Evolutionary conservation across 352 stramenopile species (phyloP), one percentile per base, ranked within the genome.

Genomic region (Globisporangium acanthophoron): DNA sequence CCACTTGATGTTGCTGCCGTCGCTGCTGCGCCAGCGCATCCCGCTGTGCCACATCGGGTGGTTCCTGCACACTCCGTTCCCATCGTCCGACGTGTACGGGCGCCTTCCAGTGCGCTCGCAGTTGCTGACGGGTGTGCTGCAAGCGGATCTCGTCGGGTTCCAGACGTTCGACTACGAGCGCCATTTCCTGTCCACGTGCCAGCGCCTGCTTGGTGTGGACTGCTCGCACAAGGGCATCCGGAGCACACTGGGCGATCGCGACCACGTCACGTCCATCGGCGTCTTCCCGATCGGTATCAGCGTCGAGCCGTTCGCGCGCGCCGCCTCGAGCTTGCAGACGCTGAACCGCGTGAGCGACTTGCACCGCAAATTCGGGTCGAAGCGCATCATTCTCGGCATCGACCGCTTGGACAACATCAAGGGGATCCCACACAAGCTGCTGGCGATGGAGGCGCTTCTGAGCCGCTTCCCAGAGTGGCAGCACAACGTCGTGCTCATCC

Each of bases 401-500:
- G 85, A 95, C 33, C 69, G 80, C n/a, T 76, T 96, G 3, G 87
- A 96, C 70, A 84, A 93, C 27, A 92, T 89, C 67, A 96, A 96
- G 66, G 88, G 88, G 11, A 94, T 96, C 44, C 88, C 88, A 3
- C 80, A 96, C 61, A 96, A 95, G 57, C 70, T 96, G 51, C 56
- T 96, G 43, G 88, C 82, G 40, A 91, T 97, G 68, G 88, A 97
- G 56, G 70, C 79, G 52, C 74, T 96, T 45, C 63, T 97, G n/a
- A 80, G 78, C 27, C 69, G 77, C 0, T 93, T 94, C 61, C 87
- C 88, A 13, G 84, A 98, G 58, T 98, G 90, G 89, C 82, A 94
- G 44, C 90, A 95, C 49, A 98, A 98, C 70, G 90, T 98, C 43
- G 92, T 97, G 18, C 65, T 98, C 29, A 90, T 98, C 49, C 93